Evolutionary conservation across 257 asterid species (phyloP), one percentile per base, ranked within the genome.

Genomic region (Paraleonurus japonicus): DNA sequence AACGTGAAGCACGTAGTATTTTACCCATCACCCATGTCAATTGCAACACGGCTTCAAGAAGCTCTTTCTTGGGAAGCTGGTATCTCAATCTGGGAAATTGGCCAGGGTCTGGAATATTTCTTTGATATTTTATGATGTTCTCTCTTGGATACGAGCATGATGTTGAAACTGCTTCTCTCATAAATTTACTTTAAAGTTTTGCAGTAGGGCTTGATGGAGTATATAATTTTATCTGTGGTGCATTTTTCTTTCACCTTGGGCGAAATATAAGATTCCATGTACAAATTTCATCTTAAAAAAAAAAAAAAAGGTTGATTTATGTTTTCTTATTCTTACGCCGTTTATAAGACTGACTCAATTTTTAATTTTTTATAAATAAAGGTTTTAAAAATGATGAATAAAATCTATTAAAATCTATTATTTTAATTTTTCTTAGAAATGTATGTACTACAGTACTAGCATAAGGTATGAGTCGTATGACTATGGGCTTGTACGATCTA

Each of bases 1-100:
- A 65, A 83, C 30, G 72, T 73, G 27, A 76, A 84, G 80, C 99
- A 91, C 62, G 98, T 85, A 0, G 96, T 91, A 11, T 94, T 94
- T 87, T 94, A 86, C 83, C 99, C 96, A 4, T 67, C 99, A 0
- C 82, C 70, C 19, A 78, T 79, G 90, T 94, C 99, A 7, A 85
- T 91, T 8, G 80, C 90, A 9, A 32, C 66, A 61, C 86, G 99
- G 45, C 89, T 92, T 9, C 82, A 88, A 80, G 96, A 84, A 77
- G 98, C 99, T 67, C 83, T 71, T 61, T 83, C 87, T 3, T 86
- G 96, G 98, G 84, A 85, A 7, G 98, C 95, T 9, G 95, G 95
- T 59, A 82, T 94, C 80, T 85, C 99, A 61, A 85, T 94, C 60
- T 94, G 99, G 99, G 99, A 94, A 83, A 88, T 91, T 4, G 99